These are phyloP conservation scores for Petrea volubilis DNA, from an alignment of 257 asterid species.

Conservation along the genomic window DNA sequence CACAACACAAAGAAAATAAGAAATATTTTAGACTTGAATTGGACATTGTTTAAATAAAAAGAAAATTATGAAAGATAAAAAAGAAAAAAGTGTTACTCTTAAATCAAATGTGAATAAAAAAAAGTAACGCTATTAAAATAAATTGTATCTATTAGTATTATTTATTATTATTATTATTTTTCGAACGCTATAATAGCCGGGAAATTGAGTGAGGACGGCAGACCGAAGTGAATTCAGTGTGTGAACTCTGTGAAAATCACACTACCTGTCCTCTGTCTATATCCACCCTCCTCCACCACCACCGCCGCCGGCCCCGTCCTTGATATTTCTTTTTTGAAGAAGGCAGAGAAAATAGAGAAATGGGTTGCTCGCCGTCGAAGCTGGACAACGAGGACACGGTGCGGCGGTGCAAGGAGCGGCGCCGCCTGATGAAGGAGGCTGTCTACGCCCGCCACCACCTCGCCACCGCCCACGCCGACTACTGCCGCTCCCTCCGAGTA, in stretches of 20 bases:
- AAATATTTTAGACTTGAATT: too few relatives aligned
- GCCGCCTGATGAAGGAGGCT: slow-evolving; percentile 81
- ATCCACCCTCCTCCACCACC: slow-evolving; percentile 14
- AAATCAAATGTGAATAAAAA: too few relatives aligned
- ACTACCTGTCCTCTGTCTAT: neutral
- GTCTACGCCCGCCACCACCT: slow-evolving; percentile 82
- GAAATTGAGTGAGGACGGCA: neutral
- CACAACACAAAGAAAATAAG: too few relatives aligned
- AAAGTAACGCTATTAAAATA: too few relatives aligned
- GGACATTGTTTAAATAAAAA: too few relatives aligned
- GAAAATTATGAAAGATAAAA: too few relatives aligned
- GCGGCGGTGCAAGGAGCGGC: slow-evolving; percentile 88
- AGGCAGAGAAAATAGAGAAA: slow-evolving; percentile 12
- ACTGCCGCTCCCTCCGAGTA: slow-evolving; percentile 71
- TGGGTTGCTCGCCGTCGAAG: slow-evolving; percentile 91
- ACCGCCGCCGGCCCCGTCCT: neutral
- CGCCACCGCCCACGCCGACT: slow-evolving; percentile 88
- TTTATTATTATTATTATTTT: too few relatives aligned
- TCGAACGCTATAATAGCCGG: neutral
- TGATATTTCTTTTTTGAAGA: neutral
- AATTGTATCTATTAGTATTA: too few relatives aligned
- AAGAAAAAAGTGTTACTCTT: too few relatives aligned
- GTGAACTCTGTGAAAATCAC: slow-evolving; percentile 10
- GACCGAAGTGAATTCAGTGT: slow-evolving; percentile 13
- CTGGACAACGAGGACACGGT: slow-evolving; percentile 91